Base-by-base conservation (phyloP, 1,139 yeast species). In the Kurtzmaniella quercitrusa region DNA sequence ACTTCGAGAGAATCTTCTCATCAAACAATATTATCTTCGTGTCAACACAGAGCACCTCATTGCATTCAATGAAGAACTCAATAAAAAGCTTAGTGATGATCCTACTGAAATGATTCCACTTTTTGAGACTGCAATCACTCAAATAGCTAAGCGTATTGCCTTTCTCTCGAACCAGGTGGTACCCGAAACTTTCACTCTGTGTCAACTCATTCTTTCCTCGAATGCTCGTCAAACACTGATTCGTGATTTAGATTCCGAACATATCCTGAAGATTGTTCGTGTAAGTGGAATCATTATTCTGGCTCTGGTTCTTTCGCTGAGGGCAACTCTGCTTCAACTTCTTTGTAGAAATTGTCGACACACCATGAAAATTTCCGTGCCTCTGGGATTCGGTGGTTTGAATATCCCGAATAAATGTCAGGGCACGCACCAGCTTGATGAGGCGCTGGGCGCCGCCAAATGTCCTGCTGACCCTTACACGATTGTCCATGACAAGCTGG, bases 401-500 rank as follows among this genome's bases (percentile, higher is more conserved):
- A 77, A 74, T 43, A 70, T 89, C 52, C 99, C 99, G 2, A 80
- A 80, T 38, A 66, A 66, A 36, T 94, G 99, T 64, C 78, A 74
- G 45, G 84, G 84, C 5, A 77, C 80, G 42, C 84, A 80, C 45
- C 65, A 70, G 49, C 57, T 66, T 43, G 73, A 66, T 42, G 73
- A 65, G 47, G 52, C 59, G 26, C 65, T 77, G 15, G 74, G 79
- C 38, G 76, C 73, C 49, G 82, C 80, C 42, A 77, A 79, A 50
- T 89, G 98, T 65, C 95, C 95, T 2, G 77, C 83, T 16, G 96
- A 93, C 54, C 98, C 99, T 1, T 94, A 89, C 55, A 80, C 88
- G 33, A 86, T 94, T 48, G 93, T 88, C 34, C 98, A 93, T 61
- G 98, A 93, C 60, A 87, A 88, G 58, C 89, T 97, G 1, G 72